These are phyloP conservation scores for Raphidocelis subcapitata DNA, from an alignment of 139 green algal species.

Conservation along the genomic window DNA sequence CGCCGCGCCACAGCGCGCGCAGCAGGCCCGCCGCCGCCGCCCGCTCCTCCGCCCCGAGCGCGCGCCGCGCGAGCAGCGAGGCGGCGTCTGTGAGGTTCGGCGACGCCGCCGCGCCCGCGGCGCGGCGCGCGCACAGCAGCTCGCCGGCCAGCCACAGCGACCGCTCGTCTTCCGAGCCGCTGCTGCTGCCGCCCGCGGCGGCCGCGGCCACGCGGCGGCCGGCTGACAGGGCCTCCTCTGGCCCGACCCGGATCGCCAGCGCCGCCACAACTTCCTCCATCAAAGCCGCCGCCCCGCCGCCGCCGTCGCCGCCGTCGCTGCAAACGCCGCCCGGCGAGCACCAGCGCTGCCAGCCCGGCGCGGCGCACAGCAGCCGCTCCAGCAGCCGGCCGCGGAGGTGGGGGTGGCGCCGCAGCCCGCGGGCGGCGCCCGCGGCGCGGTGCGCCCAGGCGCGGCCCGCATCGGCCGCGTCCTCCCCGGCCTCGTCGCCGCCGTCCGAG, in stretches of 20 bases:
- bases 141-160: slow-evolving; percentile 3
- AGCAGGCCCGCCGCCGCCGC: slow-evolving; percentile 1
- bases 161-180: not conserved
- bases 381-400: not conserved
- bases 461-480: too few relatives aligned
- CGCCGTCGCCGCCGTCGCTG: too few relatives aligned
- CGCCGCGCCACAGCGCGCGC: slow-evolving; percentile 6
- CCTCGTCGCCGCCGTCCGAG: too few relatives aligned
- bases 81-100: not conserved
- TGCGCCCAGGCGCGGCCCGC: too few relatives aligned
- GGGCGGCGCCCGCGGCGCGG: too few relatives aligned
- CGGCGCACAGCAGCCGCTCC: slow-evolving; percentile 20
- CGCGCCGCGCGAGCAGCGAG: not conserved
- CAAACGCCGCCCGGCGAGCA: not conserved
- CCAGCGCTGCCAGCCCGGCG: slow-evolving; percentile 10
- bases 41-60: not conserved
- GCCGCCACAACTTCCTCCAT: not conserved
- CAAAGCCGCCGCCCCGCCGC: not conserved
- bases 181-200: not conserved
- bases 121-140: not conserved
- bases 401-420: too few relatives aligned
- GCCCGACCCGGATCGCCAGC: not conserved
- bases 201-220: too few relatives aligned
- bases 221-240: not conserved
- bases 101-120: not conserved